Evolutionary conservation across 1,284 basidiomycete species (phyloP), one percentile per base, ranked within the genome.

Genomic region (Apiotrichum montevideense): DNA sequence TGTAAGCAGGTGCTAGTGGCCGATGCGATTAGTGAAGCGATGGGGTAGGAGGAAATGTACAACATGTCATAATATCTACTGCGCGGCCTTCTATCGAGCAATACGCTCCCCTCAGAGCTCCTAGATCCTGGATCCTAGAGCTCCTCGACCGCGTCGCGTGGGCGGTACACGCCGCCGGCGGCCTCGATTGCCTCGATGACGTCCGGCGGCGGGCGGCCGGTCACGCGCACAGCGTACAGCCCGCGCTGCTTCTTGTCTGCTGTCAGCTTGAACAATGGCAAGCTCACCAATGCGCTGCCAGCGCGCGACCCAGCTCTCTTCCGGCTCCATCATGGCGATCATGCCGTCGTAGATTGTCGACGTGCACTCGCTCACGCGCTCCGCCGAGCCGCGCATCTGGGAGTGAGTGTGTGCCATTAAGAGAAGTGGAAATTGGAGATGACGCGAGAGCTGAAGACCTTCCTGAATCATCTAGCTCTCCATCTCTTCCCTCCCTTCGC

Each of bases 341-440:
- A 92, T 83, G 15, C 96, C 96, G 69, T 98, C 95, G 68, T 89
- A 98, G 63, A 90, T 87, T 1, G 88, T 86, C n/a, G 91, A 95
- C 8, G 95, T 98, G 77, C 92, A 97, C 56, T 84, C 81, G 10
- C 83, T 78, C 35, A 98, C 90, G 39, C 90, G 83, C 64, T 97
- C 94, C 13, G 84, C 80, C 59, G 85, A 87, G 32, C 87, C 86
- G 77, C 90, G 90, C 86, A 98, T 88, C 92, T 97, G 67, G 48
- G 7, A 39, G 29, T 39, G 2, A 39, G 37, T 39, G 37, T 29
- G 29, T 29, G 29, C 29, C 29, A 29, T 29, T 29, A 29, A 29
- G 29, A 39, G 9, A 11, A 7, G 14, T 34, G 34, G 13, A 14
- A 29, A 13, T n/a, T 37, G 47, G 14, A 47, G 29, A 29, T 29